phyloP scores from a whole-genome alignment of 2,329 filamentous ascomycete genomes.

The Berkeleyomyces basicola region DNA sequence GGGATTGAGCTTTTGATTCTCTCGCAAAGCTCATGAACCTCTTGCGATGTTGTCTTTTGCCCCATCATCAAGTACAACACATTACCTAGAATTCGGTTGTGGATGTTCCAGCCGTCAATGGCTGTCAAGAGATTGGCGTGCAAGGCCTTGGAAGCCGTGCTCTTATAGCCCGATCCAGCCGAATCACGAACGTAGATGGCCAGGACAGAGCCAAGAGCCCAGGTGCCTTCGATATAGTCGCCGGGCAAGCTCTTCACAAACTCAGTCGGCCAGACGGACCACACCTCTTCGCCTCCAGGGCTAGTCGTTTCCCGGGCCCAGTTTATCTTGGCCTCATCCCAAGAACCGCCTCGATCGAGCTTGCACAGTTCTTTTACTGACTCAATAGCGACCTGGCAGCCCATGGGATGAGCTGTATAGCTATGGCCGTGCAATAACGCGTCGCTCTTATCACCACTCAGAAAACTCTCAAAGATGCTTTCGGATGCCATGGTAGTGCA shows the following conservation, averaged over 20 bases:
- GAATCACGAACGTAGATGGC: constrained; percentile 39
- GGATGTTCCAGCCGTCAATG: constrained; percentile 29
- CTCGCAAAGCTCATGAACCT: constrained; percentile 1
- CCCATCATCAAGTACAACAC: constrained; percentile 42
- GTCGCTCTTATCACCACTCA: constrained; percentile 56
- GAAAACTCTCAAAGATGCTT: constrained; percentile 55
- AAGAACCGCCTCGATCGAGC: constrained; percentile 39
- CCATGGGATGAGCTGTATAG: constrained; percentile 71
- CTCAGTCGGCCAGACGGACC: constrained; percentile 54
- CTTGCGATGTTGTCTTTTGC: constrained; percentile 25
- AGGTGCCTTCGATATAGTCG: constrained; percentile 42
- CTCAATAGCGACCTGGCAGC: constrained; percentile 60
- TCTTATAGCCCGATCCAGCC: constrained; percentile 30
- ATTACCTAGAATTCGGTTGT: constrained; percentile 38
- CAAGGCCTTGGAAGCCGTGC: constrained; percentile 28
- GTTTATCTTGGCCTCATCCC: constrained; percentile 36
- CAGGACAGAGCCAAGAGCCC: constrained; percentile 60
- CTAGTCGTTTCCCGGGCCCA: constrained; percentile 21
- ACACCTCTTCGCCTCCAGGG: constrained; percentile 23
- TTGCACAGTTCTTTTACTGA: constrained; percentile 41
- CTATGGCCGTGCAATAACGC: constrained; percentile 72
- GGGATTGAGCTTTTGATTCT: background rate
- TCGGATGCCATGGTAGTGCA: constrained; percentile 61
- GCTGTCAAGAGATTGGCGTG: constrained; percentile 21
- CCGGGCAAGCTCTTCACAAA: constrained; percentile 44